Evolutionary conservation across 495 filamentous ascomycete species (phyloP), one percentile per base, ranked within the genome.

Genomic region (Pyrenula aspistea): DNA sequence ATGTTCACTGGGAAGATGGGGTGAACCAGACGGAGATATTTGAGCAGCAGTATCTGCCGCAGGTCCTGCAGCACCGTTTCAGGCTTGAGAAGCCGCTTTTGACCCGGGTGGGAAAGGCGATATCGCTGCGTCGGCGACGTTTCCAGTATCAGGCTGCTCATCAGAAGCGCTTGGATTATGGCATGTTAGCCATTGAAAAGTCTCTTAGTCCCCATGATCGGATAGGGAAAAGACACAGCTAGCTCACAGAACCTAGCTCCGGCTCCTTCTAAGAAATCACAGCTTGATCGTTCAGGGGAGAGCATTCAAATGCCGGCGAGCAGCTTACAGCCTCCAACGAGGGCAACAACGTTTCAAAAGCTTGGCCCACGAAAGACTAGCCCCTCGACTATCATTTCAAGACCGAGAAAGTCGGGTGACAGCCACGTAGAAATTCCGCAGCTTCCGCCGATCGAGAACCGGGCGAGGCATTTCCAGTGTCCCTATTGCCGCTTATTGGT

Each of bases 131-230:
- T 22, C 54, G 62, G n/a, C 47, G 56, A 24, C 25, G 20, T 2
- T 61, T 62, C 22, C 42, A 50, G n/a, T 64, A 57, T 55, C 56
- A 50, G 20, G 21, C 55, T 15, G 55, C 57, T 10, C 51, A 58
- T 22, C 24, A 24, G 31, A 50, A 10, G n/a, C 23, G 24, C 20
- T 49, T 21, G n/a, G 24, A 21, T 21, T 42, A 42, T 42, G 50
- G 22, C 50, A 42, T 42, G 31, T 15, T 42, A 42, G 31, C 31
- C 31, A 15, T 42, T 42, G 31, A 42, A 42, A 42, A 42, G 31
- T 42, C 31, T 15, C 31, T 42, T 42, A 15, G 31, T 42, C 31
- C 31, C 31, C 31, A 42, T 42, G 31, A 42, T 42, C 31, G 31
- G 15, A 42, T 8, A 42, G 31, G 31, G 31, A n/a, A 42, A 42